Evolutionary conservation across 306 rosid genomes (phyloP).

Genomic region (Medicago arabica): DNA sequence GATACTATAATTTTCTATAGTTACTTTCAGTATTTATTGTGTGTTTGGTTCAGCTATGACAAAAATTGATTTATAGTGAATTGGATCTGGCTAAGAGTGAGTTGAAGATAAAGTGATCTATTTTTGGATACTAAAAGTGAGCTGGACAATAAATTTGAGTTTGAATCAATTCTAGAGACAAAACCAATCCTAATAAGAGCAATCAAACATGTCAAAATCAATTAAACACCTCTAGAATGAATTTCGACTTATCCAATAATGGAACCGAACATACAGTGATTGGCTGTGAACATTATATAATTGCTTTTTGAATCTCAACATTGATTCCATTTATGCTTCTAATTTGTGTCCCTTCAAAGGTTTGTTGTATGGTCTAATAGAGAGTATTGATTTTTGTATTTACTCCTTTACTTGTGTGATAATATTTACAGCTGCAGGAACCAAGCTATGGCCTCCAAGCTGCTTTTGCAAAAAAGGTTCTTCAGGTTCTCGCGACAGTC

Average conservation of each 20-base stretch:
- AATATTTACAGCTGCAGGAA: conserved; percentile 28
- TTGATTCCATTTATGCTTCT: neutral
- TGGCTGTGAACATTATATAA: neutral
- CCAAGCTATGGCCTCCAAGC: conserved; percentile 61
- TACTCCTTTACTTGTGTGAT: neutral
- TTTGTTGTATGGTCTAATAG: conserved; percentile 17
- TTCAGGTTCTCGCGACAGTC: conserved; percentile 51
- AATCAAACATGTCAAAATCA: too few species aligned
- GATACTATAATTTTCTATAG: neutral
- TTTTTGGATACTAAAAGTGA: too few species aligned
- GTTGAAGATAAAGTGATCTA: too few species aligned
- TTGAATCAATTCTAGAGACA: too few species aligned
- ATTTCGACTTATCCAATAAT: too few species aligned
- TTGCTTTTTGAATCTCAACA: neutral
- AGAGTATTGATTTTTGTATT: neutral
- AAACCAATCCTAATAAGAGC: too few species aligned
- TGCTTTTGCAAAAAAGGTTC: conserved; percentile 53
- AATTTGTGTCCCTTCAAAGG: neutral
- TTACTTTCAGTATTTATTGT: neutral
- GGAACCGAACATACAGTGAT: too few species aligned
- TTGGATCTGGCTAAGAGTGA: too few species aligned
- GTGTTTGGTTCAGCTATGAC: too few species aligned
- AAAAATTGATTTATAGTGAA: too few species aligned
- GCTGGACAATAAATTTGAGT: too few species aligned
- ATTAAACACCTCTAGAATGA: too few species aligned